Base-by-base conservation (phyloP, 2,329 filamentous ascomycete species). In the Mollisia scopiformis region DNA sequence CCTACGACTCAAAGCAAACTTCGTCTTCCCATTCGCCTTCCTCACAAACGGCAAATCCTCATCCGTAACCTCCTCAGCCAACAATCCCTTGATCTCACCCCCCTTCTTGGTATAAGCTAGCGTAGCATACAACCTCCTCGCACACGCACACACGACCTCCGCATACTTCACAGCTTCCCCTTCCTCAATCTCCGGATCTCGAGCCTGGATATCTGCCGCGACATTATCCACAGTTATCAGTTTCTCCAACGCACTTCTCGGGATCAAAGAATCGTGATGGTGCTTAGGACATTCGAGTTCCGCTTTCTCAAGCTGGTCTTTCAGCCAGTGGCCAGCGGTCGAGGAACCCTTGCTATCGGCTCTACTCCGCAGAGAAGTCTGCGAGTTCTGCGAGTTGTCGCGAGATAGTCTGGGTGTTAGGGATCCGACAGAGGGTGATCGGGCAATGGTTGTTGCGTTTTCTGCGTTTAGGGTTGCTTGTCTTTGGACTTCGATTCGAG, bases 21-120 rank as follows among this genome's bases (percentile, higher is more conserved):
- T 57, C 2, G 39, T 54, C 3, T 8, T 33, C 1, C 25, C 28
- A 14, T 62, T 49, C 2, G 31, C 11, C 2, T 56, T 58, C 19
- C 55, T 46, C 1, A 62, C 31, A 8, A 69, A 50, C 1, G 67
- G 67, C 10, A 69, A 53, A 27, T 66, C 60, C 0, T 53, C 21
- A 43, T 69, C 67, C 2, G 47, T 55, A 5, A 68, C 56, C 0
- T 49, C 51, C 11, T 68, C 63, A 2, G 50, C 27, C 30, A 62
- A 47, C 11, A 68, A 23, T 6, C n/a, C 21, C 14, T 33, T 25
- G 2, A 69, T 63, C 16, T 62, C 57, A 2, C 31, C 41, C 14
- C 58, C 58, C 7, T 59, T 62, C 30, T 62, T 52, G 14, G 66
- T 56, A 47, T 46, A 63, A 1, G 57, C 59, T 25, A 69, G 39